phyloP scores from a whole-genome alignment of 495 filamentous ascomycete genomes.

The Cairneyella variabilis region DNA sequence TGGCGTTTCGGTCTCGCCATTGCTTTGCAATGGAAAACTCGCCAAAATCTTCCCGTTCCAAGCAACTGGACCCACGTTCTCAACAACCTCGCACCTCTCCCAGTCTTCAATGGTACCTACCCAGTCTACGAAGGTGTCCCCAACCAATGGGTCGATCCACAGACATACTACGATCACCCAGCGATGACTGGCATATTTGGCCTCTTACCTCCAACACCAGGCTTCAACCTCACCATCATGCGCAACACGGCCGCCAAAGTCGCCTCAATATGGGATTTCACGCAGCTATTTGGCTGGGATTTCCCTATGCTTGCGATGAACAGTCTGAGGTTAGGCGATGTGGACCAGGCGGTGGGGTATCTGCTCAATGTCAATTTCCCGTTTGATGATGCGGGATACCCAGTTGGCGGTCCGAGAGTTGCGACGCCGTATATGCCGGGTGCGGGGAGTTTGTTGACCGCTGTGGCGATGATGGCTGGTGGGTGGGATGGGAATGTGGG shows the following conservation, averaged over 20 bases:
- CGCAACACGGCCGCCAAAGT: constrained; percentile 42
- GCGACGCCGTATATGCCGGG: constrained; percentile 55
- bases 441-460: constrained; percentile 41
- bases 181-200: constrained; percentile 45
- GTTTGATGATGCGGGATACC: constrained; percentile 51
- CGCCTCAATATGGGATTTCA: constrained; percentile 41
- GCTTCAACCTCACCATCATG: constrained; percentile 37
- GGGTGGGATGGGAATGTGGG: constrained; percentile 46
- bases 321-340: constrained; percentile 40
- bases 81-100: constrained; percentile 44
- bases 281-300: constrained; percentile 49
- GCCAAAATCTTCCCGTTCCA: constrained; percentile 34
- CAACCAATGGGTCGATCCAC: constrained; percentile 43
- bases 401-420: constrained; percentile 45
- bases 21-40: constrained; percentile 35
- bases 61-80: constrained; percentile 35
- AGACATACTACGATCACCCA: constrained; percentile 45
- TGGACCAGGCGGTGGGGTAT: constrained; percentile 42
- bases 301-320: constrained; percentile 53
- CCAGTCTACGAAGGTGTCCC: constrained; percentile 47
- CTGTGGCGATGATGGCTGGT: constrained; percentile 52
- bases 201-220: constrained; percentile 41
- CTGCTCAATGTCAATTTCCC: constrained; percentile 42
- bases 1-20: constrained; percentile 47
- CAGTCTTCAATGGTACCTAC: constrained; percentile 39